Base-by-base conservation (phyloP, 257 asterid species). In the Salvia rosmarinus region DNA sequence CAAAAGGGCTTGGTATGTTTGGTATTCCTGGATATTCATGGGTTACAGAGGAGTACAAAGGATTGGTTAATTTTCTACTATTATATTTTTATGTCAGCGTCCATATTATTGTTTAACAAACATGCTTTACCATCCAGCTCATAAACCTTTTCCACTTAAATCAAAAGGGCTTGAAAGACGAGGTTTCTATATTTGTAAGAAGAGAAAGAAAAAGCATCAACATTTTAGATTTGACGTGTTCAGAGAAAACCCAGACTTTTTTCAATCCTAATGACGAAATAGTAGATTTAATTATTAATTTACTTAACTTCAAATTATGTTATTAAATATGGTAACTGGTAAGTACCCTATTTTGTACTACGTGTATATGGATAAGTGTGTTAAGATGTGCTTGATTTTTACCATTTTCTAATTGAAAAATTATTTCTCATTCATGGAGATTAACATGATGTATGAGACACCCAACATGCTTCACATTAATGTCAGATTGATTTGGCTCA, bases 231-330 rank as follows among this genome's bases (percentile, higher is more conserved):
- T n/a, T n/a, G n/a, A n/a, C n/a, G n/a, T n/a, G n/a, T n/a, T n/a
- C n/a, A n/a, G n/a, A n/a, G n/a, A n/a, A 58, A 84, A 82, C 67
- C 67, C 42, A 0, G 16, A n/a, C 6, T 69, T 28, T 68, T 76
- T 63, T n/a, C 35, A 73, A 43, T 19, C 44, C 25, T 57, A 58
- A 60, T 83, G 82, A 81, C 73, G 81, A 80, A 71, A 72, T 9
- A 9, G 40, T 70, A 51, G 44, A 55, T 17, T n/a, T n/a, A n/a
- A n/a, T 50, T 44, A 17, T 20, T 51, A 17, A 16, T 16, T 23
- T 66, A 42, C 39, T 55, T 72, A 72, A 16, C n/a, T 6, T 50
- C 7, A 21, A 51, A 59, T 10, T 35, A 59, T 6, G 63, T 9
- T 57, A 54, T 37, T n/a, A n/a, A n/a, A n/a, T 49, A 51, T 58